phyloP scores from a whole-genome alignment of 2,329 filamentous ascomycete genomes.

The Akanthomyces dipterigenus region DNA sequence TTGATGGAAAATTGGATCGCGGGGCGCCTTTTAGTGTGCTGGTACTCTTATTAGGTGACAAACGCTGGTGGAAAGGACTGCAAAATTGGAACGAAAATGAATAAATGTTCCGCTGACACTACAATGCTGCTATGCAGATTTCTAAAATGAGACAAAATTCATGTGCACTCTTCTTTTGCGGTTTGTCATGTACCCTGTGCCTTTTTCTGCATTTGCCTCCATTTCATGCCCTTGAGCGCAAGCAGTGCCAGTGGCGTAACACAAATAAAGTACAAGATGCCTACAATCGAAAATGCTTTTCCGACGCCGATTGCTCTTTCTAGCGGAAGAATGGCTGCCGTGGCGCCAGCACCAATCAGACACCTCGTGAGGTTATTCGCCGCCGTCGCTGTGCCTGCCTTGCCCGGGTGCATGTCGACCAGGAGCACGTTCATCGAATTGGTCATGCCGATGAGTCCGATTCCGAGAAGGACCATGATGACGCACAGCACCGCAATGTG shows the following conservation, averaged over 20 bases:
- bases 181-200: conserved; percentile 2
- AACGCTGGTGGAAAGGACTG: not conserved
- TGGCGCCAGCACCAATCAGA: conserved; percentile 45
- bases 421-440: conserved; percentile 47
- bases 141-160: not conserved
- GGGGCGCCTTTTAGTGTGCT: not conserved
- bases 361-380: conserved; percentile 52
- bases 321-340: conserved; percentile 46
- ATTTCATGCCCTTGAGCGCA: conserved; percentile 35
- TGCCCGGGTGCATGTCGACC: conserved; percentile 48
- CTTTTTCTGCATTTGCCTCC: conserved; percentile 31
- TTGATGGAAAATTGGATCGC: not conserved
- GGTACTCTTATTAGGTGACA: not conserved
- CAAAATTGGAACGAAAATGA: not conserved
- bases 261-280: conserved; percentile 32
- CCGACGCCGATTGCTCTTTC: conserved; percentile 43
- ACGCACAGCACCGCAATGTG: conserved; percentile 41
- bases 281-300: conserved; percentile 45
- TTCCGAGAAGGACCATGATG: conserved; percentile 39
- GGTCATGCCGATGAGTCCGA: conserved; percentile 47
- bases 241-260: conserved; percentile 34
- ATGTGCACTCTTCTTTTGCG: not conserved
- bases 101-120: too few relatives aligned
- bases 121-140: not conserved
- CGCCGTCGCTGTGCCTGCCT: conserved; percentile 47